Percentiles rank a stretch among this genome's conserved stretches.
These are phyloP conservation scores for Durusdinium trenchii DNA, from an alignment of 73 alveolate species.

Conservation along the genomic window DNA sequence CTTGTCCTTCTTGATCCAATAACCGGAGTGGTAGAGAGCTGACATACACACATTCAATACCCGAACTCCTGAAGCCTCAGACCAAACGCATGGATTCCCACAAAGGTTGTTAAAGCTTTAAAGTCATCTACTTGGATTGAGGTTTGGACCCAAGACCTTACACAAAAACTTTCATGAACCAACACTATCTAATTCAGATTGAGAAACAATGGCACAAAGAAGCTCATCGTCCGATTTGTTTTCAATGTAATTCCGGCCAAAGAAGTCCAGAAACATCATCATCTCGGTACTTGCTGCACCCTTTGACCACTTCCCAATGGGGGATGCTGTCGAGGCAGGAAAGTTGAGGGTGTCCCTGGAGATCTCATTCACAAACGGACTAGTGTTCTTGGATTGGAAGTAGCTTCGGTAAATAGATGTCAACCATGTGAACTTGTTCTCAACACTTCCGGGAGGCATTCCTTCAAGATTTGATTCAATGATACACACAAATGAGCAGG, in stretches of 20 bases:
- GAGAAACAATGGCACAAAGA: neutral
- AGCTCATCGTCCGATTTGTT: neutral
- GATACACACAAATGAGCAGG: neutral
- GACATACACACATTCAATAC: neutral
- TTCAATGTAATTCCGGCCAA: neutral
- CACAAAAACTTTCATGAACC: no score
- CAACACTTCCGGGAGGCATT: neutral
- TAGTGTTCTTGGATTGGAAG: neutral
- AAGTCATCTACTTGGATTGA: no score
- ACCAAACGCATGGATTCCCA: no score
- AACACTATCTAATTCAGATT: no score
- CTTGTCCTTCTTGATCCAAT: neutral
- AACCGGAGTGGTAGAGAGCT: neutral
- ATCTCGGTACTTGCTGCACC: constrained; percentile 29
- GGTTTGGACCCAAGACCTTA: no score
- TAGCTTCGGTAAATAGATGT: neutral
- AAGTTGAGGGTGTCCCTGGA: neutral
- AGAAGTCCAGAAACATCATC: neutral
- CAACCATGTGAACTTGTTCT: neutral
- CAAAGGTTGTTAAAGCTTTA: no score
- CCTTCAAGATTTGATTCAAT: neutral
- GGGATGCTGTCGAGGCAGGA: neutral
- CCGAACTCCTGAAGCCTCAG: no score
- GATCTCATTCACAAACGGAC: neutral
- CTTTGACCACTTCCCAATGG: constrained; percentile 22